Conservation (phyloP, 1,139 yeast species). For the Suhomyces guaymorum region DNA sequence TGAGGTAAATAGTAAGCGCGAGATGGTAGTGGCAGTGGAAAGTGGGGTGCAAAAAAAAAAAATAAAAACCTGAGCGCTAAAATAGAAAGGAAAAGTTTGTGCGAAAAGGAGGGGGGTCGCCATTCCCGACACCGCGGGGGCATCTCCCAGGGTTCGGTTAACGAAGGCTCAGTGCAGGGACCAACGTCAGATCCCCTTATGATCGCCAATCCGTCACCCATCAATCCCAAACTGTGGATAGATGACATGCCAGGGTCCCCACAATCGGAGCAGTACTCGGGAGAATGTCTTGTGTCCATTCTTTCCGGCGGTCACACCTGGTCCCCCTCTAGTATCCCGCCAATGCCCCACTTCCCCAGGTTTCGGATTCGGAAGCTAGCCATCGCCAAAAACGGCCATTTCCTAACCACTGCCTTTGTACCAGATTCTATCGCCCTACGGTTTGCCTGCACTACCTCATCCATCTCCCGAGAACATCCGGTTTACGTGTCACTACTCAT, state of each 20-base stretch:
- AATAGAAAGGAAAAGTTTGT: too few relatives aligned
- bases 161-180: not conserved
- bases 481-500: not conserved
- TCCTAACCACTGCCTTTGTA: not conserved
- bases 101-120: conserved; percentile 1
- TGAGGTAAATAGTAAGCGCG: not conserved
- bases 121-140: not conserved
- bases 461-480: conserved; percentile 3
- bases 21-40: too few relatives aligned
- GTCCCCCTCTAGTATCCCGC: conserved; percentile 1
- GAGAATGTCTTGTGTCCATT: too few relatives aligned
- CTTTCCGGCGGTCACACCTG: not conserved
- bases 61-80: too few relatives aligned
- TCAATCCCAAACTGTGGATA: too few relatives aligned
- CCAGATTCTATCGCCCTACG: conserved; percentile 8
- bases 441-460: conserved; percentile 1
- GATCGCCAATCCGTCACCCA: too few relatives aligned
- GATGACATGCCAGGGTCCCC: too few relatives aligned
- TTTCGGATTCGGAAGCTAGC: conserved; percentile 4
- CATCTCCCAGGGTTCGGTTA: not conserved
- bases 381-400: not conserved
- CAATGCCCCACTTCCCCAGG: conserved; percentile 14
- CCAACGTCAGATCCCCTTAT: too few relatives aligned
- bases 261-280: too few relatives aligned
- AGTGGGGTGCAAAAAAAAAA: too few relatives aligned